Base-by-base conservation (phyloP, 2,329 filamentous ascomycete genomes). In the Pseudogymnoascus sp. region DNA sequence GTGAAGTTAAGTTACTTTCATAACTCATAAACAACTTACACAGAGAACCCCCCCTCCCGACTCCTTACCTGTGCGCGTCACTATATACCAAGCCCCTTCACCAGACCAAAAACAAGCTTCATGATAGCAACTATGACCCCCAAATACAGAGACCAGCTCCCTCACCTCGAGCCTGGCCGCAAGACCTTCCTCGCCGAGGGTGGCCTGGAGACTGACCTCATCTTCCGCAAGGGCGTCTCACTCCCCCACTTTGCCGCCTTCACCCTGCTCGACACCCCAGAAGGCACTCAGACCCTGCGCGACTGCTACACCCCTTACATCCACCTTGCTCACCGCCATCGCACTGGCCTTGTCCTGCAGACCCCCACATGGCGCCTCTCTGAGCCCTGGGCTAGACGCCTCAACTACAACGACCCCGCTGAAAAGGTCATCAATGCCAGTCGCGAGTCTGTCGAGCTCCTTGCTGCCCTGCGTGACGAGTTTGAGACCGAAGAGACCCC, bases 301-400 rank as follows among this genome's bases (percentile, higher is more conserved):
- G 50, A 57, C 26, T 57, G 50, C 26, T 57, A 57, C 15, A 57
- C 50, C 26, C 50, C 50, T n/a, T 57, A 57, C 50, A 57, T 57
- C 28, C 26, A 33, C 50, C 50, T 57, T 8, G 50, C 50, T n/a
- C 50, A 19, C 28, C 50, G n/a, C n/a, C 50, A 57, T n/a, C 50
- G 50, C 26, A 66, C 64, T 2, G 65, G 65, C 8, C 63, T 66
- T 28, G 36, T 66, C 11, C 53, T 66, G 4, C 50, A 65, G 28
- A 66, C 65, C 11, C 65, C 63, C 50, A 66, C 65, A 35, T 66
- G 65, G 65, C 65, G 65, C 26, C 64, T 61, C 15, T 63, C 65
- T 9, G 28, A 36, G 15, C 61, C 65, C 61, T 66, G 65, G 65
- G 65, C 64, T 3, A 19, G 47, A 15, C 40, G 64, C 10, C 38